phyloP scores from a whole-genome alignment of 257 asterid genomes.

The Eucommia ulmoides region DNA sequence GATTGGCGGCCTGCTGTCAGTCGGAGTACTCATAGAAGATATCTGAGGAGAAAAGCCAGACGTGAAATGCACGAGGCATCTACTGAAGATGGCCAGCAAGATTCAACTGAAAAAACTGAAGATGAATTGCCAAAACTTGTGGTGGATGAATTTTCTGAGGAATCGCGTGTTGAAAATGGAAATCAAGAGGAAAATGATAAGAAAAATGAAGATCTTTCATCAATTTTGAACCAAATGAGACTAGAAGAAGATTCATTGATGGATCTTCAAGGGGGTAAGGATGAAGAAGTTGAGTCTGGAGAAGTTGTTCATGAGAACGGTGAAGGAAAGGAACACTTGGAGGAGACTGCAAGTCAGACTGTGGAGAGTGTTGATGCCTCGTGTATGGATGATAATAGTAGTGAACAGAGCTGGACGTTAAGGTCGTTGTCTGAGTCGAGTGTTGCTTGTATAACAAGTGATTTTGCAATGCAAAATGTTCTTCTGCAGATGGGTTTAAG shows the following conservation, averaged over 20 bases:
- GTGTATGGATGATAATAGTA: slow-evolving; percentile 54
- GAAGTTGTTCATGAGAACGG: no score
- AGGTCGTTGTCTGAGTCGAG: slow-evolving; percentile 84
- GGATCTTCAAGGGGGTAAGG: slow-evolving; percentile 13
- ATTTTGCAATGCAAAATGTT: slow-evolving; percentile 97
- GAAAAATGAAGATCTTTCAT: slow-evolving; percentile 32
- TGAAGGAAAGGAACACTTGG: slow-evolving; percentile 29
- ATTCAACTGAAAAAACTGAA: slow-evolving; percentile 20
- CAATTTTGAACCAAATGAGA: slow-evolving; percentile 37
- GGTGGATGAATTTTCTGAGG: slow-evolving; percentile 28
- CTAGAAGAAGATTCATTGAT: slow-evolving; percentile 37
- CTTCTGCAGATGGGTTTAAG: slow-evolving; percentile 92
- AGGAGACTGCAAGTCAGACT: slow-evolving; percentile 32
- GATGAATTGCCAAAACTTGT: slow-evolving; percentile 37
- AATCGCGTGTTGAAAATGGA: slow-evolving; percentile 8
- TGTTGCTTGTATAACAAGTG: slow-evolving; percentile 88
- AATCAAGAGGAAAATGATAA: slow-evolving; percentile 10
- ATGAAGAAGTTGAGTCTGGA: slow-evolving; percentile 9
- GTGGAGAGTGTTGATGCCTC: slow-evolving; percentile 31
- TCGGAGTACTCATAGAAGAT: slow-evolving; percentile 88
- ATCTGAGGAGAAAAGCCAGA: slow-evolving; percentile 80
- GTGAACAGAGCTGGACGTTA: slow-evolving; percentile 94
- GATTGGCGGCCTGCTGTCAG: slow-evolving; percentile 93
- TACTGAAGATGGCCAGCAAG: slow-evolving; percentile 35
- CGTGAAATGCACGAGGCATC: slow-evolving; percentile 39